These are phyloP conservation scores for Primulina huaijiensis DNA, from an alignment of 257 asterid species.

Conservation along the genomic window DNA sequence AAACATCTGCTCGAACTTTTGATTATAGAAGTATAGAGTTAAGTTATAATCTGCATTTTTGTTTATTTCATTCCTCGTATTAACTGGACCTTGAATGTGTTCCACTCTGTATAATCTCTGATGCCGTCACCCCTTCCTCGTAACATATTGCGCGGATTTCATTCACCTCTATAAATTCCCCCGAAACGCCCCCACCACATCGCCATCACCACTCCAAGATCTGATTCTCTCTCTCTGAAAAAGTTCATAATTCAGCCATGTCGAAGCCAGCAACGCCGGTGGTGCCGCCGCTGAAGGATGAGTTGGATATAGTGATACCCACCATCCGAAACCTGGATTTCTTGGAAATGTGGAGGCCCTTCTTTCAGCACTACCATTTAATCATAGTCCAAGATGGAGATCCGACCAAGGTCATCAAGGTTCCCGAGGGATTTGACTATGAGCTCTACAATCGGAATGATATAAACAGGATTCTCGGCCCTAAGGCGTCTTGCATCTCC, in stretches of 20 bases:
- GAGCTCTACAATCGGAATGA: conserved; percentile 52
- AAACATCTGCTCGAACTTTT: too few relatives aligned
- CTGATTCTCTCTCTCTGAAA: neutral
- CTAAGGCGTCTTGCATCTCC: conserved; percentile 55
- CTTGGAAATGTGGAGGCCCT: conserved; percentile 50
- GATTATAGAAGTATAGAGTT: too few relatives aligned
- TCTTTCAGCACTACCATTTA: conserved; percentile 44
- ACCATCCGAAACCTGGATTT: conserved; percentile 48
- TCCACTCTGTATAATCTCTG: conserved; percentile 4
- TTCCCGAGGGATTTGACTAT: conserved; percentile 48
- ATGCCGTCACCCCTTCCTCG: conserved; percentile 27
- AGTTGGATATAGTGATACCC: conserved; percentile 47
- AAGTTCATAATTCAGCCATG: neutral
- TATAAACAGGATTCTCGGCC: conserved; percentile 48
- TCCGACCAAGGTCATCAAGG: conserved; percentile 34
- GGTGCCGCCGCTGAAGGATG: conserved; percentile 46
- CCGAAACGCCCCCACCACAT: conserved; percentile 6
- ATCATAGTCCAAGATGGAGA: conserved; percentile 54
- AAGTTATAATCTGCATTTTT: too few relatives aligned
- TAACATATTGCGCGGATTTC: neutral
- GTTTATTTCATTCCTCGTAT: too few relatives aligned
- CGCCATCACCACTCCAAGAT: conserved; percentile 11
- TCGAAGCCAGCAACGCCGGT: conserved; percentile 36
- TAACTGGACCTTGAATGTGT: neutral
- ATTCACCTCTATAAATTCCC: conserved; percentile 24